A percentile compares a stretch with the other conserved stretches of the same genome.
phyloP scores from a whole-genome alignment of 2,329 filamentous ascomycete species.

The Falciphora oryzae region DNA sequence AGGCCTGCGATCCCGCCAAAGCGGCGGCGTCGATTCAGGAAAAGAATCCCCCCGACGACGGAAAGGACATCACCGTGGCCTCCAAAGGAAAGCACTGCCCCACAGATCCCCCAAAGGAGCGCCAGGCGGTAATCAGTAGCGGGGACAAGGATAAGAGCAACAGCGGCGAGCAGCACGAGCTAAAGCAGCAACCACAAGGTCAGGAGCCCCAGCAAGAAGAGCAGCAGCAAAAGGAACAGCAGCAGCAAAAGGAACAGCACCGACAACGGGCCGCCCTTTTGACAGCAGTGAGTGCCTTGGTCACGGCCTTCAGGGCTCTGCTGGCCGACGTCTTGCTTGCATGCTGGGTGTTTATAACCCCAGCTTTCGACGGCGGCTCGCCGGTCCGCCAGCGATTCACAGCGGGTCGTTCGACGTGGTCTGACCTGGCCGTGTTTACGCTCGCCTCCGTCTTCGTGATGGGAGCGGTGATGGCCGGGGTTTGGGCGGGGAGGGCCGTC shows the following conservation, averaged over 20 bases:
- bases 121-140: background rate
- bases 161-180: background rate
- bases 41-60: constrained; percentile 2
- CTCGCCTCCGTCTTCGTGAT: constrained; percentile 24
- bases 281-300: background rate
- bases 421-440: constrained; percentile 21
- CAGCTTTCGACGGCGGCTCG: constrained; percentile 33
- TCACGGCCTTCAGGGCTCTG: background rate
- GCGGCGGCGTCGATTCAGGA: background rate
- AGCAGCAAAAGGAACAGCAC: background rate
- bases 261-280: background rate
- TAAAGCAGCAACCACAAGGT: background rate
- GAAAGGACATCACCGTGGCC: constrained; percentile 21
- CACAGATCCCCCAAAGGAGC: background rate
- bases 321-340: background rate
- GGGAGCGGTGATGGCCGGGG: constrained; percentile 13
- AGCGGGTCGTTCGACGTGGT: constrained; percentile 18
- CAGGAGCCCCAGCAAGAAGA: background rate
- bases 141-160: background rate
- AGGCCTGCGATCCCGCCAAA: background rate
- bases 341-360: constrained; percentile 28
- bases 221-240: background rate
- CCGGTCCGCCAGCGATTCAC: constrained; percentile 25
- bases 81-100: constrained; percentile 14
- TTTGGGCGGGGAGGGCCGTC: constrained; percentile 20